Percentiles rank a stretch among this genome's conserved stretches.
Evolutionary conservation across 2,329 filamentous ascomycete genomes (phyloP).

Genomic region (Arachnopeziza araneosa): DNA sequence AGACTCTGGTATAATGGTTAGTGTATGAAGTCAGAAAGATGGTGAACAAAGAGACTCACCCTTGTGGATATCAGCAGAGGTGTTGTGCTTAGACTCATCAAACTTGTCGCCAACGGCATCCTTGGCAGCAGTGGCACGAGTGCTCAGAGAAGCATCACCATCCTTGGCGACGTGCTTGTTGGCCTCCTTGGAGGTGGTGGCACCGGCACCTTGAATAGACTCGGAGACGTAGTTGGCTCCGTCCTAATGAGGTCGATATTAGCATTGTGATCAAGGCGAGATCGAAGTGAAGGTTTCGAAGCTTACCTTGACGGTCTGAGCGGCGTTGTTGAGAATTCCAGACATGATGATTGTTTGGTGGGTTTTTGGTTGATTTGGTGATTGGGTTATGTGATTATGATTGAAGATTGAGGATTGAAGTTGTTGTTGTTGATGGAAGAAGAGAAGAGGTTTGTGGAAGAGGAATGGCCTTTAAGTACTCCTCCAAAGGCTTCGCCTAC

Average conservation of each 20-base stretch:
- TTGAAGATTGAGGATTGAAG: neutral
- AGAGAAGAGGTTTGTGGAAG: neutral
- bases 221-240: slow-evolving; percentile 53
- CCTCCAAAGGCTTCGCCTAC: neutral
- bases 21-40: neutral
- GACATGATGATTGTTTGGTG: neutral
- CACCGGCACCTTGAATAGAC: slow-evolving; percentile 42
- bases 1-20: slow-evolving; percentile 24
- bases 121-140: slow-evolving; percentile 46
- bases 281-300: neutral
- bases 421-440: neutral
- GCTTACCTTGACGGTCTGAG: neutral
- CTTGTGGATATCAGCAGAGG: slow-evolving; percentile 44
- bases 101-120: slow-evolving; percentile 48
- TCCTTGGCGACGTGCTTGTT: slow-evolving; percentile 54
- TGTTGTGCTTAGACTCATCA: slow-evolving; percentile 46
- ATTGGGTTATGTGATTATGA: neutral
- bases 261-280: neutral
- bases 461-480: neutral
- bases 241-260: slow-evolving; percentile 30
- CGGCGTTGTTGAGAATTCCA: neutral
- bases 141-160: slow-evolving; percentile 36
- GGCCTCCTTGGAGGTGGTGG: slow-evolving; percentile 49
- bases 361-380: neutral
- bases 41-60: slow-evolving; percentile 18